Evolutionary conservation across 2,329 filamentous ascomycete species (phyloP).

Genomic region (Paecilomyces sp.): DNA sequence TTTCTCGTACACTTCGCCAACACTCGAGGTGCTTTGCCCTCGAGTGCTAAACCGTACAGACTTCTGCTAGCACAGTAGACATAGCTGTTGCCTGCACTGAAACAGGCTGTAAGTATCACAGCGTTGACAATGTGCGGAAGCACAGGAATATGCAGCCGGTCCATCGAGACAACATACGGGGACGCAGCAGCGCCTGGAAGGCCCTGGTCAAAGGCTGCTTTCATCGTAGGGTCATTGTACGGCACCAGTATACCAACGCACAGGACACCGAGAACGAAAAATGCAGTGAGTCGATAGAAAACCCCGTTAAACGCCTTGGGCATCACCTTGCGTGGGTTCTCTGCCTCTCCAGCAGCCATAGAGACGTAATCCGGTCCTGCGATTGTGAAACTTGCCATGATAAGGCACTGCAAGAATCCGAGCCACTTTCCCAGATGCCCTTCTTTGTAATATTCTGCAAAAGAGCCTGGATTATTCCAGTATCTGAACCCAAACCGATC

Average conservation of each 20-base stretch:
- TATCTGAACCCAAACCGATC: constrained; percentile 69
- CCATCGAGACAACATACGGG: constrained; percentile 63
- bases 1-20: constrained; percentile 54
- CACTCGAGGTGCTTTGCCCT: constrained; percentile 63
- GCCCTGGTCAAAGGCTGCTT: constrained; percentile 51
- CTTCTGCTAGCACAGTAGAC: constrained; percentile 63
- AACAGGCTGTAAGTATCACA: constrained; percentile 60
- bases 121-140: constrained; percentile 68
- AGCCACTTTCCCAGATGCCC: constrained; percentile 65
- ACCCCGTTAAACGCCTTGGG: constrained; percentile 71
- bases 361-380: constrained; percentile 61
- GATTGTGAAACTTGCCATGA: constrained; percentile 62
- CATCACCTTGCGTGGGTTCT: constrained; percentile 62
- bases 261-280: constrained; percentile 69
- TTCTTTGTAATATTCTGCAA: constrained; percentile 57
- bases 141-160: constrained; percentile 54
- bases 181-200: constrained; percentile 63
- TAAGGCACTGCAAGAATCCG: constrained; percentile 69
- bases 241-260: constrained; percentile 66
- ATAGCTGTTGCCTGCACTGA: constrained; percentile 62
- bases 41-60: constrained; percentile 61
- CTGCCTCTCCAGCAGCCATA: constrained; percentile 60
- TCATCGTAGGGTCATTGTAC: constrained; percentile 58
- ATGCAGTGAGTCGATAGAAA: constrained; percentile 68
- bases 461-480: constrained; percentile 61